phyloP scores from a whole-genome alignment of 2,329 filamentous ascomycete genomes.

The Xylaria sp. region DNA sequence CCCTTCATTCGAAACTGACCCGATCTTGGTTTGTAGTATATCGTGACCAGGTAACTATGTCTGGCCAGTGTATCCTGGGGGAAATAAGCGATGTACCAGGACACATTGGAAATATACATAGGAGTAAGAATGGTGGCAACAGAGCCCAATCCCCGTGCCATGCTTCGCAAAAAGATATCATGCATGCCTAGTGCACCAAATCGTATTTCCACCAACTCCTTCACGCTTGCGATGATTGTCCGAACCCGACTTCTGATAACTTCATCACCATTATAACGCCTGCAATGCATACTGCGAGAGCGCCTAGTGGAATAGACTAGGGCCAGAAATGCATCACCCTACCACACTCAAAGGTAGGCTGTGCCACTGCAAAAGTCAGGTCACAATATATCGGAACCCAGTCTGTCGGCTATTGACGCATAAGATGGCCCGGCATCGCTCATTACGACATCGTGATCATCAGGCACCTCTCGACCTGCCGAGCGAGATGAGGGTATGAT shows the following conservation, averaged over 20 bases:
- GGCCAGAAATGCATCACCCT: conserved; percentile 17
- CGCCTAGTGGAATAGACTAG: conserved; percentile 13
- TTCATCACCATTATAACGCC: conserved; percentile 29
- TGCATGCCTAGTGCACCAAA: conserved; percentile 13
- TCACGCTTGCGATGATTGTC: conserved; percentile 20
- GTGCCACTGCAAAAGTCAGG: not conserved
- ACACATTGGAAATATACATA: conserved; percentile 7
- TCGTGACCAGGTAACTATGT: conserved; percentile 1
- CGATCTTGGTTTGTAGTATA: not conserved
- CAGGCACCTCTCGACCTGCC: conserved; percentile 29
- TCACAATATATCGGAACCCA: conserved; percentile 46
- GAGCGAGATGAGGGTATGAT: conserved; percentile 20
- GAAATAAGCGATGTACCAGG: not conserved
- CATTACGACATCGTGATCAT: conserved; percentile 50
- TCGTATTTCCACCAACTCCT: conserved; percentile 17
- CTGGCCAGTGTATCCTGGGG: not conserved
- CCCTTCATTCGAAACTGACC: not conserved
- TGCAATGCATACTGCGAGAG: conserved; percentile 27
- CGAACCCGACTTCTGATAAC: conserved; percentile 22
- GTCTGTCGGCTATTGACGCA: conserved; percentile 45
- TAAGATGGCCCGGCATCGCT: conserved; percentile 51
- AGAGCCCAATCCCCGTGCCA: conserved; percentile 13
- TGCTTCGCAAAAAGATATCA: conserved; percentile 8
- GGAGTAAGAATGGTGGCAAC: conserved; percentile 2
- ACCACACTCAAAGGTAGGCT: conserved; percentile 3